Percentiles rank a stretch among this genome's conserved stretches.
Evolutionary conservation across 805 yeast genomes (phyloP).

Genomic region (Cyberlindnera lachancei): DNA sequence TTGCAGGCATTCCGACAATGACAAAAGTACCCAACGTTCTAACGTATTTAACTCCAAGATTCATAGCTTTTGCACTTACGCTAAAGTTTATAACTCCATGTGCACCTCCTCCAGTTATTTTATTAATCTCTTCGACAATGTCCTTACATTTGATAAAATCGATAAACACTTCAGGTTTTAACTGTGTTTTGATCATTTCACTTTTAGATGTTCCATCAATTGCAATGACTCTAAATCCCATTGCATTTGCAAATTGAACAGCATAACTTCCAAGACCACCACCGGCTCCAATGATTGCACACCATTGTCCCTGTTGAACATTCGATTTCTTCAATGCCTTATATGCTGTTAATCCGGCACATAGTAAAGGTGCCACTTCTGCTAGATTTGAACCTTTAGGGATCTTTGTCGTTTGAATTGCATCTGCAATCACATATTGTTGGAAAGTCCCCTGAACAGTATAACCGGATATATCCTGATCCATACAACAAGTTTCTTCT

Average conservation of each 20-base stretch:
- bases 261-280: conserved; percentile 78
- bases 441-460: conserved; percentile 80
- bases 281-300: conserved; percentile 69
- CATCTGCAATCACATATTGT: conserved; percentile 56
- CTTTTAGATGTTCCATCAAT: conserved; percentile 69
- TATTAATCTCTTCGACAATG: conserved; percentile 34
- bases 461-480: conserved; percentile 65
- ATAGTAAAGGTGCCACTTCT: conserved; percentile 50
- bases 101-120: conserved; percentile 53
- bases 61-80: conserved; percentile 44
- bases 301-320: conserved; percentile 60
- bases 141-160: conserved; percentile 47
- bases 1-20: conserved; percentile 53
- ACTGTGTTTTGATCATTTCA: conserved; percentile 37
- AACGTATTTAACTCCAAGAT: conserved; percentile 41
- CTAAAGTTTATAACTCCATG: conserved; percentile 65
- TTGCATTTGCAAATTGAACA: conserved; percentile 65
- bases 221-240: conserved; percentile 66
- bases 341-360: conserved; percentile 77
- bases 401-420: conserved; percentile 53
- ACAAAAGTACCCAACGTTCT: conserved; percentile 55
- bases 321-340: conserved; percentile 56
- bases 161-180: conserved; percentile 57
- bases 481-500: conserved; percentile 55
- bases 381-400: conserved; percentile 47